phyloP scores from a whole-genome alignment of 371 early-diverging fungal genomes.

The Nematocida sp. region DNA sequence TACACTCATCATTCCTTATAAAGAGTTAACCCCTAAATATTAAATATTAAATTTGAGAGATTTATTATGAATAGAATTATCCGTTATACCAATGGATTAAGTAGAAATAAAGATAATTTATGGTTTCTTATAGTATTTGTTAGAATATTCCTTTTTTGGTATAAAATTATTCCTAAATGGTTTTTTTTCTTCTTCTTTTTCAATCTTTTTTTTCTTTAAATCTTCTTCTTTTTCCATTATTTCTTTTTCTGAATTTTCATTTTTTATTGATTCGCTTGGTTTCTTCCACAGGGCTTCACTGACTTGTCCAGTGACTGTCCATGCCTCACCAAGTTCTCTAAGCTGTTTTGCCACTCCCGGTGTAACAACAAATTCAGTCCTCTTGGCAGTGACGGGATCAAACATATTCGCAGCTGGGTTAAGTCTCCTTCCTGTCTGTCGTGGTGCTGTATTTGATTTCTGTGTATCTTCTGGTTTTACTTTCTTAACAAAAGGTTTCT shows the following conservation, averaged over 20 bases:
- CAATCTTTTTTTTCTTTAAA: background rate
- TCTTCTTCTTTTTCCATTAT: background rate
- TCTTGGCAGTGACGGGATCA: conserved; percentile 27
- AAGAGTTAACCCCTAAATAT: background rate
- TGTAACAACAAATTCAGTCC: conserved; percentile 24
- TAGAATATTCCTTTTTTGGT: background rate
- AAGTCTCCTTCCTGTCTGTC: background rate
- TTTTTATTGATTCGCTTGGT: background rate
- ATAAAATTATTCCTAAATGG: background rate
- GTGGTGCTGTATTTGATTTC: background rate
- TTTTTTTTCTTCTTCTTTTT: background rate
- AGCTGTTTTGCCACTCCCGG: background rate
- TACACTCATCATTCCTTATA: background rate
- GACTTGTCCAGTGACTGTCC: background rate
- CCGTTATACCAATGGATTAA: background rate
- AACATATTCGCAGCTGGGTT: conserved; percentile 44
- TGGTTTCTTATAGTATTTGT: background rate
- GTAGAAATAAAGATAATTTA: background rate
- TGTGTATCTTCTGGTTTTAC: background rate
- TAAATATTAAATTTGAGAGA: background rate
- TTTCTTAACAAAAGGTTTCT: background rate
- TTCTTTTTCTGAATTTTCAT: background rate
- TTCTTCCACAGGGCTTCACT: background rate
- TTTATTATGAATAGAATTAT: background rate
- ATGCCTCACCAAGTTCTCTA: background rate